Conservation (phyloP, 495 filamentous ascomycete species). For the Aspergillus mulundensis region DNA sequence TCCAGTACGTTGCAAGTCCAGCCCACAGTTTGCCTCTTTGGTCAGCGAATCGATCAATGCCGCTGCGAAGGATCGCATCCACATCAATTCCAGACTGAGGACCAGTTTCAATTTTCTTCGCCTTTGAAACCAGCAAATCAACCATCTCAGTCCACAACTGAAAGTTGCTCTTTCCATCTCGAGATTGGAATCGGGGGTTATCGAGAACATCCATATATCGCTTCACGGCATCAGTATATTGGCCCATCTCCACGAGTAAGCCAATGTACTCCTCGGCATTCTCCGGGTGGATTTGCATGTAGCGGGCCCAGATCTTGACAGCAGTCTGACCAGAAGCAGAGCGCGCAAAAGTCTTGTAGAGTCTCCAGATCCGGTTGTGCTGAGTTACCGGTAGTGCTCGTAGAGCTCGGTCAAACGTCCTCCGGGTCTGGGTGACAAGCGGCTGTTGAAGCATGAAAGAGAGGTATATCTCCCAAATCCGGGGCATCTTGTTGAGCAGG, state of each 20-base stretch:
- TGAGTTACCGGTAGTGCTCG: slow-evolving; percentile 94
- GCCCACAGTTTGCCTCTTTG: slow-evolving; percentile 97
- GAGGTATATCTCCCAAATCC: slow-evolving; percentile 98
- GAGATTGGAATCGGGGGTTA: slow-evolving; percentile 87
- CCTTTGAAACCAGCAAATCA: slow-evolving; percentile 90
- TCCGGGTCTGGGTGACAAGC: slow-evolving; percentile 81
- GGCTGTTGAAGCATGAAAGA: slow-evolving; percentile 88
- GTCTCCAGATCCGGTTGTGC: slow-evolving; percentile 93
- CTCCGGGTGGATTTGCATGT: slow-evolving; percentile 97
- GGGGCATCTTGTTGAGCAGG: slow-evolving; percentile 97
- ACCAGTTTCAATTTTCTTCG: slow-evolving; percentile 76
- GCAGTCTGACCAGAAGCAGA: slow-evolving; percentile 90
- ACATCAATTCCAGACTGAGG: slow-evolving; percentile 81
- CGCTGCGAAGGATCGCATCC: slow-evolving; percentile 88
- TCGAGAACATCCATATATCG: slow-evolving; percentile 93
- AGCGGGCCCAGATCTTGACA: slow-evolving; percentile 88
- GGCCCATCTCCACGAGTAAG: slow-evolving; percentile 72
- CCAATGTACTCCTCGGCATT: slow-evolving; percentile 94
- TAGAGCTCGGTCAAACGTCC: slow-evolving; percentile 90
- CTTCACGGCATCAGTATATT: slow-evolving; percentile 89
- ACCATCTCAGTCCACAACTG: slow-evolving; percentile 98
- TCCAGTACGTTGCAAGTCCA: slow-evolving; percentile 95
- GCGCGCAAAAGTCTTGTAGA: slow-evolving; percentile 89
- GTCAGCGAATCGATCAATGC: slow-evolving; percentile 87
- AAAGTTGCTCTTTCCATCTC: slow-evolving; percentile 89